Conservation (phyloP, 2,329 filamentous ascomycete genomes). For the Paracorniculantispora psalliotae region DNA sequence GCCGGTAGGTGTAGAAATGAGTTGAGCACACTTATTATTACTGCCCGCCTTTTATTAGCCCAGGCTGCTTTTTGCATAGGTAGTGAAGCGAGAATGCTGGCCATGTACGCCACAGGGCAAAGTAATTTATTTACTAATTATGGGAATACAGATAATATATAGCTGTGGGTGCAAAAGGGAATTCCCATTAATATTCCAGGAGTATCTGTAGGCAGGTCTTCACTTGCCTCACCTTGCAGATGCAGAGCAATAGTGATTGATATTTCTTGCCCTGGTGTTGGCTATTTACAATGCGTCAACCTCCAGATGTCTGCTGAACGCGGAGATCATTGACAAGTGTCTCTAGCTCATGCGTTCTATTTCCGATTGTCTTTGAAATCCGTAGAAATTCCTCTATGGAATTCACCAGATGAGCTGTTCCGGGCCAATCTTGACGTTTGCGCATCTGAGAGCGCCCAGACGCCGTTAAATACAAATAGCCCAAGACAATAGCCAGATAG, state of each 20-base stretch:
- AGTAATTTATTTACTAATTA: too few species aligned
- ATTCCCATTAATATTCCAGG: not conserved
- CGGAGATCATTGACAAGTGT: conserved; percentile 33
- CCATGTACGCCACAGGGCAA: too few species aligned
- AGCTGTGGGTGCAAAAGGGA: not conserved
- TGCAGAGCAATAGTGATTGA: not conserved
- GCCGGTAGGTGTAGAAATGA: too few species aligned
- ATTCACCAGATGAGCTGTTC: conserved; percentile 41
- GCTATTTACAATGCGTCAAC: not conserved
- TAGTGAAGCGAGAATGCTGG: too few species aligned
- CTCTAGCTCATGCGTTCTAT: conserved; percentile 35
- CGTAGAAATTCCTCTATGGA: conserved; percentile 52
- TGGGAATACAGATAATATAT: too few species aligned
- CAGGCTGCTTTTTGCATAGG: too few species aligned
- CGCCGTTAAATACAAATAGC: conserved; percentile 64
- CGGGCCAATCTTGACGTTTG: conserved; percentile 37
- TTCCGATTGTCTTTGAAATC: conserved; percentile 47
- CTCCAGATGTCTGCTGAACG: conserved; percentile 2
- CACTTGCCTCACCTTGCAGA: not conserved
- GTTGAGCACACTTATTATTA: too few species aligned
- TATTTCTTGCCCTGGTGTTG: not conserved
- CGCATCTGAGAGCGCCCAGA: conserved; percentile 41
- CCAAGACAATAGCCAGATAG: conserved; percentile 79
- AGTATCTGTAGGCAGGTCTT: too few species aligned
- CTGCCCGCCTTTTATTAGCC: too few species aligned